phyloP scores from a whole-genome alignment of 2,329 filamentous ascomycete species.

The Seiridium cupressi region DNA sequence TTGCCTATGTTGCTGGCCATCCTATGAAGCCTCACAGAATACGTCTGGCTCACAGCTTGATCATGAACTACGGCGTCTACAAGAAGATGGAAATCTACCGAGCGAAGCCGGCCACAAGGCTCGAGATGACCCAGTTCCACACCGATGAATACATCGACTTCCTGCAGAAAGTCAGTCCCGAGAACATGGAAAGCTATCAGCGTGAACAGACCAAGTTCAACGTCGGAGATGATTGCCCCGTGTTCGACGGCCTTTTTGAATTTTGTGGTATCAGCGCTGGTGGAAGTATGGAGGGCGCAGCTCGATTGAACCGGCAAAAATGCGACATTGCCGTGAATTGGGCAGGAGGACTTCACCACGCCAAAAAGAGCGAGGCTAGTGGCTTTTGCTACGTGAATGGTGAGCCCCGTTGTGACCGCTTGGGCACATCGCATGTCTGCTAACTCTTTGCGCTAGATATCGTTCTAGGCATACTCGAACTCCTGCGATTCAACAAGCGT shows the following conservation, averaged over 20 bases:
- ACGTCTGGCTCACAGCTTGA: slow-evolving; percentile 89
- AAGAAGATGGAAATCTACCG: slow-evolving; percentile 95
- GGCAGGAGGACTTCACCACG: slow-evolving; percentile 95
- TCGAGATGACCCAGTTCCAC: slow-evolving; percentile 93
- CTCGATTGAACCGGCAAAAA: slow-evolving; percentile 84
- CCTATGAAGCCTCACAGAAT: slow-evolving; percentile 99
- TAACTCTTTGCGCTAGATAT: slow-evolving; percentile 74
- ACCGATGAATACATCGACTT: slow-evolving; percentile 96
- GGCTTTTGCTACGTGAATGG: slow-evolving; percentile 99
- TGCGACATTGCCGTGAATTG: slow-evolving; percentile 98
- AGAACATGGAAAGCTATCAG: slow-evolving; percentile 94
- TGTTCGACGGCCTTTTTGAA: slow-evolving; percentile 96
- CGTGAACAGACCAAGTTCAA: slow-evolving; percentile 94
- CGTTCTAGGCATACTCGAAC: slow-evolving; percentile 89
- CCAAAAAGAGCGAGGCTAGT: slow-evolving; percentile 93
- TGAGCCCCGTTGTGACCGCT: slow-evolving; percentile 36
- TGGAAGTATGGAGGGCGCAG: slow-evolving; percentile 89
- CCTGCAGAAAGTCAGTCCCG: slow-evolving; percentile 89
- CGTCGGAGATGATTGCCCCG: slow-evolving; percentile 93
- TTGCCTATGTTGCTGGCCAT: slow-evolving; percentile 94
- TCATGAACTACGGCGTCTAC: slow-evolving; percentile 94
- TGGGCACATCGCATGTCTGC: not conserved
- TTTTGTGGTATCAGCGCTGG: slow-evolving; percentile 95
- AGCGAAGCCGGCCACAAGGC: slow-evolving; percentile 80
- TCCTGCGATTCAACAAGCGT: slow-evolving; percentile 85